phyloP scores from a whole-genome alignment of 2,329 filamentous ascomycete genomes.

The Coniochaeta prunicola region DNA sequence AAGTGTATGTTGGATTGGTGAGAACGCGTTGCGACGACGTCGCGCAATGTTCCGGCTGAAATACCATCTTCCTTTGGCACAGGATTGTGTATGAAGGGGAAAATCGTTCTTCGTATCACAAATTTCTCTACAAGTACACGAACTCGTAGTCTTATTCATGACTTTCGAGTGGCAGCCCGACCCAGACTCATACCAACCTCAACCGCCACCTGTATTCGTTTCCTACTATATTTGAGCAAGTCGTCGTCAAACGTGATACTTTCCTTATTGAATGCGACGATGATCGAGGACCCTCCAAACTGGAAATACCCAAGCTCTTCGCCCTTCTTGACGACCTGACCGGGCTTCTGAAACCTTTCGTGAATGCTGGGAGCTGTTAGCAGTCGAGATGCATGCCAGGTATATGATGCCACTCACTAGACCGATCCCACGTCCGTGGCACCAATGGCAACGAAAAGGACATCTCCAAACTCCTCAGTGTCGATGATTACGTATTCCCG shows the following conservation, averaged over 20 bases:
- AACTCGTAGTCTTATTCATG: too few relatives aligned
- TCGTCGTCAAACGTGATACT: slow-evolving; percentile 30
- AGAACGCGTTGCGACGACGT: too few relatives aligned
- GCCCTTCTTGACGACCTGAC: slow-evolving; percentile 26
- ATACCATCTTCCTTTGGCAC: too few relatives aligned
- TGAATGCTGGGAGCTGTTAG: slow-evolving; percentile 15
- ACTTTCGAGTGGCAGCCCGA: background rate
- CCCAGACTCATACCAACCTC: background rate
- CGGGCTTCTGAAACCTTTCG: slow-evolving; percentile 21
- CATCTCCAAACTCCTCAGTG: slow-evolving; percentile 29
- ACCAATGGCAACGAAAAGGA: slow-evolving; percentile 33
- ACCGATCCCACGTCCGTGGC: slow-evolving; percentile 31
- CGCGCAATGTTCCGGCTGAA: too few relatives aligned
- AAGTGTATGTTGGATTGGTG: too few relatives aligned
- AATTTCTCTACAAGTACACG: too few relatives aligned
- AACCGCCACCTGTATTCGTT: background rate
- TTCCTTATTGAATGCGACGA: slow-evolving; percentile 29
- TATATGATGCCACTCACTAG: slow-evolving; percentile 19
- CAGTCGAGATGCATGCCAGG: background rate
- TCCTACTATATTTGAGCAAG: background rate
- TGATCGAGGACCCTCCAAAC: slow-evolving; percentile 31
- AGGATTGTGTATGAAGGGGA: too few relatives aligned
- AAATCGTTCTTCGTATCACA: too few relatives aligned
- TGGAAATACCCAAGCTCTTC: slow-evolving; percentile 32
- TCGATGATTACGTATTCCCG: slow-evolving; percentile 27